Percentiles rank a stretch among this genome's conserved stretches.
Conservation (phyloP, 345 rosid genomes). For the Eucalyptus guilfoylei region DNA sequence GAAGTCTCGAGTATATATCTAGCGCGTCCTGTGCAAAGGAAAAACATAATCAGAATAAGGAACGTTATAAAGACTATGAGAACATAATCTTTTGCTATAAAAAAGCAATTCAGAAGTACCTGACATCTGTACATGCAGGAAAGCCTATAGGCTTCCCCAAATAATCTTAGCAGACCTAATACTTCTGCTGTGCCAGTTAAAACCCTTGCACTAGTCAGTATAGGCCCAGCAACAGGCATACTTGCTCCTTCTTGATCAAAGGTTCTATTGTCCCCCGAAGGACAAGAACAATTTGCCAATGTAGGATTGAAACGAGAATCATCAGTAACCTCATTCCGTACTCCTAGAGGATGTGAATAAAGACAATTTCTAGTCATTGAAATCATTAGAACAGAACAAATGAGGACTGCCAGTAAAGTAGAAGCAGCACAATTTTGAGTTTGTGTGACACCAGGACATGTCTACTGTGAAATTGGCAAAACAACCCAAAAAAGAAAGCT, state of each 20-base stretch:
- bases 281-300: constrained; percentile 32
- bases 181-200: constrained; percentile 61
- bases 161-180: constrained; percentile 60
- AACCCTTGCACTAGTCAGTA: constrained; percentile 35
- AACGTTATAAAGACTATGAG: background rate
- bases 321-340: constrained; percentile 59
- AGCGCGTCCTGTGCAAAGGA: constrained; percentile 64
- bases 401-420: background rate
- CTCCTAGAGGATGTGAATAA: constrained; percentile 29
- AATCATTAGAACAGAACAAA: background rate
- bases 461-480: background rate
- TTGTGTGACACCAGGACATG: background rate
- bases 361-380: background rate
- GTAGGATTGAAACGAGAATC: constrained; percentile 55
- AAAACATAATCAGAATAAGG: background rate
- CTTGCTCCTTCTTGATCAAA: constrained; percentile 52
- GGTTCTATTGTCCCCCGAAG: constrained; percentile 38
- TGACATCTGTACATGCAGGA: constrained; percentile 80
- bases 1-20: constrained; percentile 63
- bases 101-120: constrained; percentile 22
- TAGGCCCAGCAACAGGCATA: constrained; percentile 29
- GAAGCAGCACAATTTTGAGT: background rate
- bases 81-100: background rate
- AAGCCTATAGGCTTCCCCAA: constrained; percentile 93
- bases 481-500: background rate